These are phyloP conservation scores for Tolypocladium pustulatum DNA, from an alignment of 2,329 filamentous ascomycete species.

Conservation along the genomic window DNA sequence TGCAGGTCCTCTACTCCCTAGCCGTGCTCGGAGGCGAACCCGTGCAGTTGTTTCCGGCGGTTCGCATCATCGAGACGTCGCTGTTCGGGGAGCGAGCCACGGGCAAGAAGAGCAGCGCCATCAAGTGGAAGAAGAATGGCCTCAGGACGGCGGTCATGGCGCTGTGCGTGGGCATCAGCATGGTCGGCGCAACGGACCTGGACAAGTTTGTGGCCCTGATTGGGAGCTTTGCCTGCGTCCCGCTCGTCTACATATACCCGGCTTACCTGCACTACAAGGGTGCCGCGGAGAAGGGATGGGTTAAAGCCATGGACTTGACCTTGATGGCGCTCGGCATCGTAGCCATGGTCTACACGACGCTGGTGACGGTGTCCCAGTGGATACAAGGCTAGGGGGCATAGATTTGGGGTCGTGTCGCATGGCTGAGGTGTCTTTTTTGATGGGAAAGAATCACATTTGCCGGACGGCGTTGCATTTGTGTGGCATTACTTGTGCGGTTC, in stretches of 20 bases:
- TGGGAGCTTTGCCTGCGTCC: constrained; percentile 63
- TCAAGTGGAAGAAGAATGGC: constrained; percentile 70
- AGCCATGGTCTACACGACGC: constrained; percentile 63
- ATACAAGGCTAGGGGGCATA: constrained; percentile 5
- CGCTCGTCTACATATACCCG: constrained; percentile 68
- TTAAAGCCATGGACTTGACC: constrained; percentile 47
- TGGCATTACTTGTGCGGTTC: neutral
- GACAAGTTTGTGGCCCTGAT: constrained; percentile 69
- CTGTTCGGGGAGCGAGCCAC: constrained; percentile 55
- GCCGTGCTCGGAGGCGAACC: constrained; percentile 65
- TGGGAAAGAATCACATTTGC: neutral
- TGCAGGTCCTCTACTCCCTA: constrained; percentile 64
- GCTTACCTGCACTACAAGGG: constrained; percentile 60
- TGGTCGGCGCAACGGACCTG: constrained; percentile 55
- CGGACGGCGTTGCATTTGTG: neutral
- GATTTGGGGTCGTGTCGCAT: neutral
- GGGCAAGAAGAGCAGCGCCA: constrained; percentile 51
- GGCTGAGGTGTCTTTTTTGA: neutral
- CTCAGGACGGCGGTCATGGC: constrained; percentile 48
- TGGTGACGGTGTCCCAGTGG: constrained; percentile 40
- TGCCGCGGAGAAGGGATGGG: constrained; percentile 44
- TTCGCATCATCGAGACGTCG: constrained; percentile 59
- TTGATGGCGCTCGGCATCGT: constrained; percentile 53
- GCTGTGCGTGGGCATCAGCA: constrained; percentile 49
- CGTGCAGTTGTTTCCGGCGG: constrained; percentile 64